Base-by-base conservation (phyloP, 148 eudicot genomes). In the Dianthus caryophyllus region DNA sequence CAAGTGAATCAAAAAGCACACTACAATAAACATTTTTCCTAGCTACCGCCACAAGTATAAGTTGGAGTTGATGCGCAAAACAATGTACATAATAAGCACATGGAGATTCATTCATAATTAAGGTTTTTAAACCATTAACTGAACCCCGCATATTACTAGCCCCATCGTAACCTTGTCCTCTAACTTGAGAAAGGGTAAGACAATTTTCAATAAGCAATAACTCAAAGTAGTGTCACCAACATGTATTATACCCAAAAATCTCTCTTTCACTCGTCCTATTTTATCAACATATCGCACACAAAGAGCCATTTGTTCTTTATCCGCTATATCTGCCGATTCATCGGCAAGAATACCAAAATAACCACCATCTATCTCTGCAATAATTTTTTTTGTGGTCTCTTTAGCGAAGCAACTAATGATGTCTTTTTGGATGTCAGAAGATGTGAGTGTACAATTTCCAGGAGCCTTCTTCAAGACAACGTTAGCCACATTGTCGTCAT, bases 91-190 rank as follows among this genome's bases (percentile, higher is more conserved):
- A n/a, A n/a, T n/a, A n/a, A n/a, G n/a, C n/a, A n/a, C n/a, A n/a
- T n/a, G n/a, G n/a, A n/a, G n/a, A n/a, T n/a, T n/a, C n/a, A n/a
- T n/a, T n/a, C n/a, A n/a, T n/a, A n/a, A n/a, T n/a, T n/a, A n/a
- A n/a, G 1, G 43, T 48, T 20, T 26, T 65, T 0, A 65, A 43
- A 48, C 56, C 56, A 48, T 65, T 48, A 10, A 65, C 49, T 0
- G 30, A 30, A 17, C 56, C 68, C 38, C 18, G 25, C 68, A 65
- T 65, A 13, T 48, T 47, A 29, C 68, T 65, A 65, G 41, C 56
- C 2, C 56, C 55, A 31, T 66, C 58, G 30, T 49, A 66, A 2
- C 58, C 69, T 66, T 66, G 57, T 8, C 58, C 43, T 52, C 46
- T 25, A 26, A 66, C 53, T 9, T n/a, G 27, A 27, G 62, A 26